Base-by-base conservation (phyloP, 768 basidiomycete species). In the Boletus rufocinnamomeus region DNA sequence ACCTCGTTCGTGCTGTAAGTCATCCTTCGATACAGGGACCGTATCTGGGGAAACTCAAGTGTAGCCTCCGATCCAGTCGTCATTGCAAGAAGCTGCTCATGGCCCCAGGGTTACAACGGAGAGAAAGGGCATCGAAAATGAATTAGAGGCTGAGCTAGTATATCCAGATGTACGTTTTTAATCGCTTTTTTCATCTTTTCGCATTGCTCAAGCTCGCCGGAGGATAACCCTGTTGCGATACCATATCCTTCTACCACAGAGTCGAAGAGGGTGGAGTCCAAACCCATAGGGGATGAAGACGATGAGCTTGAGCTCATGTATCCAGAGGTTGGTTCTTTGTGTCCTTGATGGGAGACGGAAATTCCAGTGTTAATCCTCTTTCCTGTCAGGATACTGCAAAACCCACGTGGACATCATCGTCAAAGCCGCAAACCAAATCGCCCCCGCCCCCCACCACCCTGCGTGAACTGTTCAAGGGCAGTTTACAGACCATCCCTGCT, bases 131-230 rank as follows among this genome's bases (percentile, higher is more conserved):
- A 30, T 28, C 14, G 49, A 55, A 2, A 25, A 59, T 10, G 65
- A 60, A 1, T 19, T 17, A 23, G 62, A 68, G 23, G 16, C 58
- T 5, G 62, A 70, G 8, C 43, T 70, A 3, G 27, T 60, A 0
- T 72, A 72, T 57, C 69, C 71, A 13, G 62, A 69, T 25, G 69
- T 71, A 21, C 40, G 63, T 27, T 32, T 16, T 40, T 28, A 1
- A 10, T 54, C 23, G 1, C 13, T 19, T 21, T 21, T 38, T 43
- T 4, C 14, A 3, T 6, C 8, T 19, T 0, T 21, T 16, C 10
- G 25, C 32, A 34, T 32, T 46, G 43, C 50, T 63, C 50, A 66
- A n/a, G 41, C 16, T 11, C 13, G 34, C 38, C 5, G 10, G 13
- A 65, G 64, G 64, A 56, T 13, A 9, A 34, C 3, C 47, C 60